phyloP scores from a whole-genome alignment of 1,284 basidiomycete species.

The Cystobasidiaceae sp. region DNA sequence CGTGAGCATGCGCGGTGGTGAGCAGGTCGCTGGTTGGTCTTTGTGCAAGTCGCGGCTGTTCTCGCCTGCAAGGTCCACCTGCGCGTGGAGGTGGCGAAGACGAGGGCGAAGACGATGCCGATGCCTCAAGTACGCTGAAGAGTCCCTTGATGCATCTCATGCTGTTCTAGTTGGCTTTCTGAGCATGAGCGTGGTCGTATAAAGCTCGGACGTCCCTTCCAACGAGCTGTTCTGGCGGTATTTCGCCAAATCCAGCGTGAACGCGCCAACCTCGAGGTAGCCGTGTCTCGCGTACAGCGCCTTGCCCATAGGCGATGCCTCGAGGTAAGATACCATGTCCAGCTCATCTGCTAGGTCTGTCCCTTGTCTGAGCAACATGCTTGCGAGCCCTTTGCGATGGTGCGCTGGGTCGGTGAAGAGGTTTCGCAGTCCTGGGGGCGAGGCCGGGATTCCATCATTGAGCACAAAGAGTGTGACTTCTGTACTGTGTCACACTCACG shows the following conservation, averaged over 20 bases:
- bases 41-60: no score
- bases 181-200: neutral
- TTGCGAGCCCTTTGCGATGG: conserved; percentile 12
- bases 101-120: neutral
- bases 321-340: neutral
- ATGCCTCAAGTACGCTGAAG: no score
- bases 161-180: neutral
- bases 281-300: conserved; percentile 17
- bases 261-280: neutral
- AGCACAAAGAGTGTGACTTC: neutral
- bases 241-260: neutral
- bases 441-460: neutral
- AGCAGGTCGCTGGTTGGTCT: no score
- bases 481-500: neutral
- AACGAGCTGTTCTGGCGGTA: no score
- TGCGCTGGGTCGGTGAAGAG: conserved; percentile 12
- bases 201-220: neutral
- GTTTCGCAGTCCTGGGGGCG: conserved; percentile 12
- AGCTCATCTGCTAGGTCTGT: conserved; percentile 8
- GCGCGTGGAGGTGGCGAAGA: neutral
- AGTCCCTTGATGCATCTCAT: neutral
- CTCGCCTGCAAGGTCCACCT: neutral
- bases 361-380: neutral
- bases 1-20: neutral
- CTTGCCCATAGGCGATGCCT: conserved; percentile 14